These are phyloP conservation scores for Solanum medicagineum DNA, from an alignment of 257 asterid species.

Conservation along the genomic window DNA sequence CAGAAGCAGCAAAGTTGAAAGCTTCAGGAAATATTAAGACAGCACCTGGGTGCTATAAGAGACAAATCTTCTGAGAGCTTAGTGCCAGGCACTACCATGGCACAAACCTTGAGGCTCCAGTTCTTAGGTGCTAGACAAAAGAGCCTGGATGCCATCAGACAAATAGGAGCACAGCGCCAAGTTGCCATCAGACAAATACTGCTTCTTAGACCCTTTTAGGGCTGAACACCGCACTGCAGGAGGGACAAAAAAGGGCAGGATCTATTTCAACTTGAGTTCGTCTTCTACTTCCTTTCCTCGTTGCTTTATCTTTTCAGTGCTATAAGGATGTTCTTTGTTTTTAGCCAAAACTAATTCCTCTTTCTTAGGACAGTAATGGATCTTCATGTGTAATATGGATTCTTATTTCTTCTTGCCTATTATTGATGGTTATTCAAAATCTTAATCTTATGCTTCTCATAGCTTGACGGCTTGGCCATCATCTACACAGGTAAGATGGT, in stretches of 20 bases:
- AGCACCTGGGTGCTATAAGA: background rate
- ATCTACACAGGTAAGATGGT: background rate
- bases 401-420: background rate
- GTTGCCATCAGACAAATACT: background rate
- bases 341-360: background rate
- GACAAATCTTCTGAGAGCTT: background rate
- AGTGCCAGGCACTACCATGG: background rate
- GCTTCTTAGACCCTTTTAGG: background rate
- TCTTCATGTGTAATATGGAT: background rate
- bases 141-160: background rate
- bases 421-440: constrained; percentile 3
- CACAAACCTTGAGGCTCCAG: background rate
- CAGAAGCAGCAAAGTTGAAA: background rate
- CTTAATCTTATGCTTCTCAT: background rate
- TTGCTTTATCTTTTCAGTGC: background rate
- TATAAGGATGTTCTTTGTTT: background rate
- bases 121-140: background rate
- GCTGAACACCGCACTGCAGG: background rate
- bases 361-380: background rate
- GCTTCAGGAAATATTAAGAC: background rate
- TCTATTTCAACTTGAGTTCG: background rate
- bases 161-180: background rate
- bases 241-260: background rate
- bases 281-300: background rate
- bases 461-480: background rate